Evolutionary conservation across 2,329 filamentous ascomycete genomes (phyloP).

Genomic region (Apiospora sp.): DNA sequence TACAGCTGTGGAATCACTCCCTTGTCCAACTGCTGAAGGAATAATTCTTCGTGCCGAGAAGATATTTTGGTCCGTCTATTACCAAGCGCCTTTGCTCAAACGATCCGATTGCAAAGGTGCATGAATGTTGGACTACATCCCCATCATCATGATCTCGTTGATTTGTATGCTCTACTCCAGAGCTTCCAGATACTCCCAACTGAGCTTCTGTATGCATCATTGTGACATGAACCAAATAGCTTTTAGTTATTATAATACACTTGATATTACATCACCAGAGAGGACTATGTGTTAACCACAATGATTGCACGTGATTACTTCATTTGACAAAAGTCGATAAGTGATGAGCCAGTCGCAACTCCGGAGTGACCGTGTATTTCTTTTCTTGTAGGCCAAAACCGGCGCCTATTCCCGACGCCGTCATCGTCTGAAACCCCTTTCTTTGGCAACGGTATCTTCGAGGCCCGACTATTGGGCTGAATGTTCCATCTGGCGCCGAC

Average conservation of each 20-base stretch:
- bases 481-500: slow-evolving; percentile 11
- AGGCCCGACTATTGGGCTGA: background rate
- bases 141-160: slow-evolving; percentile 1
- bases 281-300: background rate
- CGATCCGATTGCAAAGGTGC: slow-evolving; percentile 55
- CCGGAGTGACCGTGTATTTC: no score
- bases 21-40: slow-evolving; percentile 56
- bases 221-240: background rate
- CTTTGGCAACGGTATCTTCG: background rate
- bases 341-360: background rate
- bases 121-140: slow-evolving; percentile 69
- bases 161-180: background rate
- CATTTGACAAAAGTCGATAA: background rate
- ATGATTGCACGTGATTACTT: background rate
- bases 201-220: background rate
- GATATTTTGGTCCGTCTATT: slow-evolving; percentile 56
- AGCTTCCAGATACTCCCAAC: background rate
- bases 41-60: slow-evolving; percentile 59
- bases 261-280: background rate
- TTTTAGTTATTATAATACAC: background rate
- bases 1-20: slow-evolving; percentile 54
- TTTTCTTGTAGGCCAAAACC: background rate
- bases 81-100: slow-evolving; percentile 68
- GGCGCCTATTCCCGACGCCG: background rate
- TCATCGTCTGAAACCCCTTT: background rate